phyloP scores from a whole-genome alignment of 768 basidiomycete species.

The Leccinellum rugosiceps region DNA sequence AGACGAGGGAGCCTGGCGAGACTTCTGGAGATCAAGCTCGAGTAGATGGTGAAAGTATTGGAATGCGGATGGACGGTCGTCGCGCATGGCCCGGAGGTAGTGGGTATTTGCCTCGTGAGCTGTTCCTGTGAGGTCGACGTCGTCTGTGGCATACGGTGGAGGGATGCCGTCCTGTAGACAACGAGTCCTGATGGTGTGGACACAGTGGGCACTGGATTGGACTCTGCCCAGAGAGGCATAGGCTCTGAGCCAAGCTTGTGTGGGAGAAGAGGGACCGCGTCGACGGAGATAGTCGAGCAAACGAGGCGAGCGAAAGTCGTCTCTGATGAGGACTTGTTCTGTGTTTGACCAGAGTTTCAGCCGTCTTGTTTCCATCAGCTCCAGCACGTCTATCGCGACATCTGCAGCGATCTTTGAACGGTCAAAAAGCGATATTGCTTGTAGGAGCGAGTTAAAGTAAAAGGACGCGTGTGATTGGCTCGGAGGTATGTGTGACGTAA shows the following conservation, averaged over 20 bases:
- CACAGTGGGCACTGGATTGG: conserved; percentile 39
- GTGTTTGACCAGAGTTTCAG: conserved; percentile 37
- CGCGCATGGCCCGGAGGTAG: conserved; percentile 40
- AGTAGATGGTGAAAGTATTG: conserved; percentile 43
- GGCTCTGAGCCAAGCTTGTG: conserved; percentile 15
- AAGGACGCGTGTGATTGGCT: conserved; percentile 21
- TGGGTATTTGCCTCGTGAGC: conserved; percentile 40
- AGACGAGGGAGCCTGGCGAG: conserved; percentile 3
- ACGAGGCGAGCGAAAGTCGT: conserved; percentile 49
- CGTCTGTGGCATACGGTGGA: conserved; percentile 22
- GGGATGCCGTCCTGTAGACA: conserved; percentile 16
- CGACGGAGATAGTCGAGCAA: conserved; percentile 45
- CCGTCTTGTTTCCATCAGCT: conserved; percentile 45
- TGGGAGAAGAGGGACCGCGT: not conserved
- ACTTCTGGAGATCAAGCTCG: conserved; percentile 19
- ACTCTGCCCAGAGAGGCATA: conserved; percentile 28
- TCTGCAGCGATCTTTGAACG: conserved; percentile 39
- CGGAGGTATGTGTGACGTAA: conserved; percentile 39
- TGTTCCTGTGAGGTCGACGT: conserved; percentile 13
- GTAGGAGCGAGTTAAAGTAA: conserved; percentile 53
- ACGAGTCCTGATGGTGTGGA: conserved; percentile 35
- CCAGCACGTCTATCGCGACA: conserved; percentile 40
- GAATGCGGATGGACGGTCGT: conserved; percentile 43
- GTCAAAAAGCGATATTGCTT: conserved; percentile 45
- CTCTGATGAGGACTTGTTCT: conserved; percentile 43